Base-by-base conservation (phyloP, 2,329 filamentous ascomycete species). In the Esteya vermicola region DNA sequence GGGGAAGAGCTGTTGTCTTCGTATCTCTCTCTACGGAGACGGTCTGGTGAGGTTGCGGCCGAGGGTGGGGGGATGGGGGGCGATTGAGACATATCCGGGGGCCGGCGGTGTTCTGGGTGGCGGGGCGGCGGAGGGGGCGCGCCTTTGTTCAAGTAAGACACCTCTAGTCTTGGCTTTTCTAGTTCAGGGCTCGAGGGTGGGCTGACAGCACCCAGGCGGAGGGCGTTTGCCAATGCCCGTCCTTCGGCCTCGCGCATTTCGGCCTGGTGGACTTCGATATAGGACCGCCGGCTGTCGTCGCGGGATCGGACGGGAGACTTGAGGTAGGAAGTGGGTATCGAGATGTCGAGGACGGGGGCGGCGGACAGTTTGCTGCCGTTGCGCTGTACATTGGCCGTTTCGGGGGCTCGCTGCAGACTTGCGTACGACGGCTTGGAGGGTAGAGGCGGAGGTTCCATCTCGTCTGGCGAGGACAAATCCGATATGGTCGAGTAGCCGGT, bases 191-290 rank as follows among this genome's bases (percentile, higher is more conserved):
- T 51, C 6, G 46, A 43, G 5, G 47, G 44, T 54, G 47, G 45
- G 57, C 45, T 50, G 55, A 52, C 22, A 45, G 48, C 45, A 50
- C 55, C 32, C 26, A n/a, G n/a, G n/a, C 62, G 58, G 13, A 59
- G 52, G 6, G 71, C 71, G 43, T 70, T 63, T 8, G 71, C 64
- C 45, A 79, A 67, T 8, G 72, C 74, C 49, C 64, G 63, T 3
- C 71, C 75, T 52, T 79, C 75, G 6, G 68, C 72, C 48, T 69
- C 59, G 28, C 72, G 66, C 67, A 78, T 76, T 51, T 78, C 62
- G 4, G 72, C 72, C 50, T 67, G 70, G 47, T 71, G 71, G 16
- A 63, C 62, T 52, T 71, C 72, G 41, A 77, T 74, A 47, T 71
- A 74, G 0, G 72, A 76, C 43, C 62, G 66, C 38, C 72, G 62